Base-by-base conservation (phyloP, 371 early-diverging fungal genomes). In the Smittium mucronatum region DNA sequence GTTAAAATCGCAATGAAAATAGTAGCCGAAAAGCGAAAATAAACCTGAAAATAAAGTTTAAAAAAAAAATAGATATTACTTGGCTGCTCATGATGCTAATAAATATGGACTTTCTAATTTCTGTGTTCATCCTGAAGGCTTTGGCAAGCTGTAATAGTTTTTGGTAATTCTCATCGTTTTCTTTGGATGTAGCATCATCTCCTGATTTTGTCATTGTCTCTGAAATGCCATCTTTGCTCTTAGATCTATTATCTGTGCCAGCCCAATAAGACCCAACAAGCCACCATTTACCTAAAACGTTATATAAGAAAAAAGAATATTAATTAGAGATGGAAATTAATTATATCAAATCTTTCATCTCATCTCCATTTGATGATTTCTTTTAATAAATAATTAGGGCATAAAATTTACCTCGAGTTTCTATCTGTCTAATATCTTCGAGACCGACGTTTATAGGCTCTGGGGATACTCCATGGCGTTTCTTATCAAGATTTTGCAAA, bases 61-160 rank as follows among this genome's bases (percentile, higher is more conserved):
- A 47, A 59, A n/a, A n/a, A 59, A 59, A 59, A 2, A n/a, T 26
- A 59, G 26, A 47, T 15, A 47, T 47, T 47, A 59, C 59, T 28
- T 59, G 93, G 74, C 93, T 87, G 75, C 89, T 86, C 91, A 97
- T 92, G 59, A 95, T 80, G 2, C 87, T 86, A 8, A 94, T 85
- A 83, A 98, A 98, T 66, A 98, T 88, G 69, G 88, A 89, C 71
- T 93, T 81, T 64, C 97, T 86, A 17, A 96, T 82, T 74, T 96
- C 97, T 16, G 98, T 96, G 82, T 95, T 95, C 95, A 98, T 94
- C 65, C 88, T 87, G 77, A 93, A 92, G 70, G 87, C 83, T 64
- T 87, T 81, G 28, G 97, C 96, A 31, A 94, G 78, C 67, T 83
- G 78, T 63, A 95, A 74, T 65, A 97, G 80, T 26, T 87, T 76